Conservation (phyloP, 257 asterid genomes). For the Solanum microdontum region DNA sequence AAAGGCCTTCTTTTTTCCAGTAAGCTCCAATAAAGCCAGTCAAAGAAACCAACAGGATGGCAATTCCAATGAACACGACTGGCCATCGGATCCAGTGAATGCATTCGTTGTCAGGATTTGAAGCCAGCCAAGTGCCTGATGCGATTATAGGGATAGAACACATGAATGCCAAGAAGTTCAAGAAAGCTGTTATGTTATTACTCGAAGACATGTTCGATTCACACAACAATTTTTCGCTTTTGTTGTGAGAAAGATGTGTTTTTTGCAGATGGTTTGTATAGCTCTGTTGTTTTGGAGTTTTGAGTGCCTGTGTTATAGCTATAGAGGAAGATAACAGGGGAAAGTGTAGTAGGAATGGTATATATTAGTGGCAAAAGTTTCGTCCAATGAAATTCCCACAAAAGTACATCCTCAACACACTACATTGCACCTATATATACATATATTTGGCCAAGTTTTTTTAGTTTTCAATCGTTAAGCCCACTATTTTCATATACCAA, state of each 20-base stretch:
- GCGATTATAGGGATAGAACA: neutral
- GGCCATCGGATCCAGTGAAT: neutral
- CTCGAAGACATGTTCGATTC: neutral
- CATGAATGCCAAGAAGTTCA: neutral
- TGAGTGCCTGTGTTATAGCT: neutral
- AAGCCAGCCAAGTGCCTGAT: neutral
- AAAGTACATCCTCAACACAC: neutral
- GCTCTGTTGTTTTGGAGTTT: neutral
- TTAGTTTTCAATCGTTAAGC: no score
- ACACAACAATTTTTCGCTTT: neutral
- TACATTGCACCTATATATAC: neutral
- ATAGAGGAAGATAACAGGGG: neutral
- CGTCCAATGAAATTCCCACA: neutral
- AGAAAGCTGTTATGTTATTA: neutral
- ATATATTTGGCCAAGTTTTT: no score
- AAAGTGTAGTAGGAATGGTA: neutral
- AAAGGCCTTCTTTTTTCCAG: slow-evolving; percentile 44
- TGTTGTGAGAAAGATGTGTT: neutral
- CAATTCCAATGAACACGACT: neutral
- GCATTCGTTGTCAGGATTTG: neutral
- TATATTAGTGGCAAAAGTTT: neutral
- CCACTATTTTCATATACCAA: no score
- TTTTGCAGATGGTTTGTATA: neutral
- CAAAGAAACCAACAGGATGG: slow-evolving; percentile 50
- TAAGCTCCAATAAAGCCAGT: slow-evolving; percentile 92